Base-by-base conservation (phyloP, 148 eudicot species). In the Chenopodium quinoa region DNA sequence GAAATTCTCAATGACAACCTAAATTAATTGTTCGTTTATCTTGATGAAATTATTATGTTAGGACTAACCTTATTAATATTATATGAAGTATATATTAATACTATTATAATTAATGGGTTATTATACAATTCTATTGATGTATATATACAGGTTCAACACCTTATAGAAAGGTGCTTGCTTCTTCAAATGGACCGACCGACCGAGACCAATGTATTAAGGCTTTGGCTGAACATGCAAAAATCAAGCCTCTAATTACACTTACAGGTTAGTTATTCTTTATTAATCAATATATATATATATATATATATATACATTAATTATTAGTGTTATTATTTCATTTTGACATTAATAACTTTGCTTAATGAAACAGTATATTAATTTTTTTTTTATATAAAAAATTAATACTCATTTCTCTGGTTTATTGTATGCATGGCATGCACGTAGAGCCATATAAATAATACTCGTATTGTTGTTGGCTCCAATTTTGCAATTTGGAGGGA, bases 111-210 rank as follows among this genome's bases (percentile, higher is more conserved):
- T 34, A 34, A 34, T 34, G 40, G 40, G 4, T 34, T 34, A 34
- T 34, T 34, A 47, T 47, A 47, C 52, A 48, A 10, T 9, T 48
- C 14, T 48, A 48, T 48, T 48, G 52, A 11, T 37, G 44, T 7
- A 12, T 19, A 50, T 10, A 48, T 76, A 23, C 79, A 94, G 98
- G 96, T 94, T 71, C 98, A 94, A 37, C 90, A 92, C 83, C 89
- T 94, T 4, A 94, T 94, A 78, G 98, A 93, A 83, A 90, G 89
- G 84, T 94, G 98, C 48, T 75, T 94, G 89, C 79, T 92, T 67
- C 90, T 92, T 78, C 82, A 84, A 52, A 89, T 94, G 98, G 85
- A 82, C 48, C 23, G 23, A 23, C 23, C 23, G 23, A 23, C 23
- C 90, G 88, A 73, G 91, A 91, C 37, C 86, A 94, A 65, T 94